A percentile compares a stretch with the other conserved stretches of the same genome.
Evolutionary conservation across 257 asterid species (phyloP).

Genomic region (Linaria vulgaris): DNA sequence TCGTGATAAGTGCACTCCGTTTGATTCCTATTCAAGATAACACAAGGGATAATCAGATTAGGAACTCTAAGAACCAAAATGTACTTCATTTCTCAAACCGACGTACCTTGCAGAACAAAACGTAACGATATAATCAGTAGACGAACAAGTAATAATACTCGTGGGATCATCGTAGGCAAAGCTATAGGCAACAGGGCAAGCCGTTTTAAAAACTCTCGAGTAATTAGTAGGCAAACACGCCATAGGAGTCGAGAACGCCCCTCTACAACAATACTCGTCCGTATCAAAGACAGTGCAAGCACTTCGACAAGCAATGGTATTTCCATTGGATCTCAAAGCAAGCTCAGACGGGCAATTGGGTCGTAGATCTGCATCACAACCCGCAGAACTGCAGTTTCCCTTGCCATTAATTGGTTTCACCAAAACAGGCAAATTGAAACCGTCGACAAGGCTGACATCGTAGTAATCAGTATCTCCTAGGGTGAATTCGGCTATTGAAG

Average conservation of each 20-base stretch:
- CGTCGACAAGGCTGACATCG: constrained; percentile 70
- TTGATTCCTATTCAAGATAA: constrained; percentile 41
- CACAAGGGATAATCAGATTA: too few species aligned
- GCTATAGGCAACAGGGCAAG: constrained; percentile 62
- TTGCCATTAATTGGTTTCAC: constrained; percentile 52
- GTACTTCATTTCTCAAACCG: too few species aligned
- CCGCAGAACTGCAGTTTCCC: constrained; percentile 56
- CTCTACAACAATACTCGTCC: constrained; percentile 60
- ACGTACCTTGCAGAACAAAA: constrained; percentile 56
- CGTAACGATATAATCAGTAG: constrained; percentile 48
- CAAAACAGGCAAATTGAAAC: constrained; percentile 60
- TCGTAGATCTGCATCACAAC: constrained; percentile 58
- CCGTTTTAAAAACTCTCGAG: constrained; percentile 50
- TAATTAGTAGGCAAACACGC: constrained; percentile 60
- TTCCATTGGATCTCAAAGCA: constrained; percentile 29
- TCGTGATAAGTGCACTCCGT: constrained; percentile 60
- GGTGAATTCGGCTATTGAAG: constrained; percentile 59
- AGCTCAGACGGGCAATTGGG: constrained; percentile 55
- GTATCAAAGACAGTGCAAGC: constrained; percentile 51
- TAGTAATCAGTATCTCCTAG: constrained; percentile 55
- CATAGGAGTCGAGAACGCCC: constrained; percentile 40
- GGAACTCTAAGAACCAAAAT: too few species aligned
- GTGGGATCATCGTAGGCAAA: constrained; percentile 60
- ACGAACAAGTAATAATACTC: constrained; percentile 51
- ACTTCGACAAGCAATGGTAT: constrained; percentile 52